Evolutionary conservation across 345 rosid genomes (phyloP), one percentile per base, ranked within the genome.

Genomic region (Sonneratia alba): DNA sequence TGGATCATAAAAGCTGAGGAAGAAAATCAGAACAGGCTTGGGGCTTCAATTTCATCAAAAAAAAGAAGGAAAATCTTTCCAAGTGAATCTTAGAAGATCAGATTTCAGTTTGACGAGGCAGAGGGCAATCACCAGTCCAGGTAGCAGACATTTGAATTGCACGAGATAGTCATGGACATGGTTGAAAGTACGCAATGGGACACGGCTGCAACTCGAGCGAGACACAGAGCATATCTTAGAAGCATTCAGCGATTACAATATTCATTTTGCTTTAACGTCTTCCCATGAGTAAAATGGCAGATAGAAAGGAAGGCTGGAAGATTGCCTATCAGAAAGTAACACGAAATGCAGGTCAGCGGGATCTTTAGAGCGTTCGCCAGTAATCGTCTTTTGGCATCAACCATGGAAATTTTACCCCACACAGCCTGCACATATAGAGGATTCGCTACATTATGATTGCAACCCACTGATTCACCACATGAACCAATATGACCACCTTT

Each of bases 401-500:
- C 84, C 99, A 95, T 89, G 13, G 98, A 90, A 51, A 89, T 87
- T 79, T 86, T 89, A 71, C 97, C 97, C 98, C 99, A 95, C 8
- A 87, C 84, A 68, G 92, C 97, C 96, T 95, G 68, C 48, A 59
- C 43, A 40, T 72, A 14, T 13, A 7, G n/a, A 32, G 5, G 24
- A 45, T 22, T 1, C 24, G 47, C 48, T 24, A 19, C 59, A 18
- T 34, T 45, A 13, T 66, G 47, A 13, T 72, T 45, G 8, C 27
- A 22, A 36, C 36, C 24, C 21, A 62, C 36, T 43, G 11, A 47
- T 43, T 22, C 15, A 38, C 68, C 8, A 56, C 16, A 36, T 21
- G 56, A 36, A 21, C 66, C 64, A 18, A 21, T 15, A 6, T 24
- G 19, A 51, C 9, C 43, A 0, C 43, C 43, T 40, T 40, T 1